Conservation (phyloP, 371 early-diverging fungal species). For the Actinomortierella wolfii region DNA sequence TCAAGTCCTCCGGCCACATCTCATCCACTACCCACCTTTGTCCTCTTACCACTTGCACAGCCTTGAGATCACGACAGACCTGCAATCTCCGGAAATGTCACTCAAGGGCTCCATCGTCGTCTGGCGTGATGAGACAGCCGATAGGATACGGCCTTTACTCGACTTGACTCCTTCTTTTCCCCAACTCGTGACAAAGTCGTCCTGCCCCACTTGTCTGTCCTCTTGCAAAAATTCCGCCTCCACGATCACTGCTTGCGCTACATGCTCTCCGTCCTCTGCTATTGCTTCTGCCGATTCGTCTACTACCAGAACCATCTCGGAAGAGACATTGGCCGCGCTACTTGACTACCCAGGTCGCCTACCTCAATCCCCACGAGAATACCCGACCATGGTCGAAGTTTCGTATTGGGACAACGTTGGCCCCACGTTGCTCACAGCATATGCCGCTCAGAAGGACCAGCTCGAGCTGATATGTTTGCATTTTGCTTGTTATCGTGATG, state of each 20-base stretch:
- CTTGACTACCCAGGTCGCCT: conserved; percentile 68
- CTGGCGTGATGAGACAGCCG: conserved; percentile 16
- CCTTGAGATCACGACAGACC: conserved; percentile 18
- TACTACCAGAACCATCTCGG: conserved; percentile 22
- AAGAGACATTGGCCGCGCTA: conserved; percentile 52
- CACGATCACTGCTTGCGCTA: conserved; percentile 1
- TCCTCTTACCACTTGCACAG: conserved; percentile 10
- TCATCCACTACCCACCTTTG: conserved; percentile 40
- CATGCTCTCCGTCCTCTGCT: neutral
- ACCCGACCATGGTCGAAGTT: conserved; percentile 56
- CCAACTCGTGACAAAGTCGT: conserved; percentile 13
- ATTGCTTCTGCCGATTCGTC: neutral
- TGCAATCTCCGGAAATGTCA: conserved; percentile 32
- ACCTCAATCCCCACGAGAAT: conserved; percentile 50
- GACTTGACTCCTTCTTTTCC: conserved; percentile 5
- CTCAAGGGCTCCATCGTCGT: conserved; percentile 32
- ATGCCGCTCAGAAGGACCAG: conserved; percentile 41
- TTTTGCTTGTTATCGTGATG: conserved; percentile 20
- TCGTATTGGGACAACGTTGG: conserved; percentile 49
- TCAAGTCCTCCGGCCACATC: conserved; percentile 48
- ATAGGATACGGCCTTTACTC: conserved; percentile 2
- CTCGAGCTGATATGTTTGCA: conserved; percentile 18
- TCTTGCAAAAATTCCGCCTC: neutral
- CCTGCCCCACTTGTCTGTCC: conserved; percentile 14
- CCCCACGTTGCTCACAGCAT: conserved; percentile 23